Evolutionary conservation across 192 early-diverging fungal genomes (phyloP), one percentile per base, ranked within the genome.

Genomic region (Coemansia sp.): DNA sequence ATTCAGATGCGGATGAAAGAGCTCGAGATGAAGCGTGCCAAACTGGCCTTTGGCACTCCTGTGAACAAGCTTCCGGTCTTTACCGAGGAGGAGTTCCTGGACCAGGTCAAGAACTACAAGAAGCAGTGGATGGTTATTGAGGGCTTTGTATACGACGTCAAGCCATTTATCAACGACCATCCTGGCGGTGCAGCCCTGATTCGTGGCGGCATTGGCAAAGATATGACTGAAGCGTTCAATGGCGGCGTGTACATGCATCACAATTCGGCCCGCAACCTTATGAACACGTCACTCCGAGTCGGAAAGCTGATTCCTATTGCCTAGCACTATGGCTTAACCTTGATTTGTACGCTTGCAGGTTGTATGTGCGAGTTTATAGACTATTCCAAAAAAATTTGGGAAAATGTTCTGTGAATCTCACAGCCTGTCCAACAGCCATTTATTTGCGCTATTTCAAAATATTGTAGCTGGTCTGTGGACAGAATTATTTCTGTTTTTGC

Each of bases 171-270:
- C 54, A 83, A 91, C 57, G 86, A 93, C 50, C 95, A 97, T 69
- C 95, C 95, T 10, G 95, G 95, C 62, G 95, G 94, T 61, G 69
- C 75, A 37, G 85, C 84, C 16, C 87, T 90, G 62, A 77, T 96
- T 64, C 80, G 83, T 21, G 75, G 82, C 58, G 86, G 79, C 26
- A 81, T 95, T 31, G 95, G 95, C 63, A 90, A 91, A 70, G 93
- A 97, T 66, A 87, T 89, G 68, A 94, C 94, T 6, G 83, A 79
- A 10, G 82, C 90, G 2, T 96, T 96, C 82, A 92, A 96, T 62
- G 94, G 95, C 19, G 93, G 90, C 54, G 84, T 96, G n/a, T 95
- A 97, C 75, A 82, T 90, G 68, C 95, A 97, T 72, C 86, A 88
- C 68, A 96, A 93, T 62, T 93, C 91, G 25, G 94, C 94, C 3